Evolutionary conservation across 495 filamentous ascomycete genomes (phyloP), one percentile per base, ranked within the genome.

Genomic region (Ascobolus immersus): DNA sequence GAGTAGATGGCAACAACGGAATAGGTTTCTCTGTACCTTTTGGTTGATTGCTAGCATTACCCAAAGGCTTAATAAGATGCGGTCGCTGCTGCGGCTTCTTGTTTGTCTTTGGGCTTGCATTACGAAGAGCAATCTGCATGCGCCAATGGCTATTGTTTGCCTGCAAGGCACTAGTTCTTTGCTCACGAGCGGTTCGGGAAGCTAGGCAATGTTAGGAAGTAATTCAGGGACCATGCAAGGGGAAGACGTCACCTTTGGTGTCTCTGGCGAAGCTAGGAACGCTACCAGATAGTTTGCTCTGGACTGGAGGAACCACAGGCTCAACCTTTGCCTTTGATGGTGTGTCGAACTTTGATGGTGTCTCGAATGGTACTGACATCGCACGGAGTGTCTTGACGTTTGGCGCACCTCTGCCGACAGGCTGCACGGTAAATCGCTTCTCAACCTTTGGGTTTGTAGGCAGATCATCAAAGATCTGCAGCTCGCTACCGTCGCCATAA

Each of bases 381-480:
- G n/a, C n/a, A 12, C 28, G 28, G 14, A 31, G 18, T 17, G n/a
- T n/a, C n/a, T n/a, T n/a, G n/a, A 17, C 64, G 39, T 67, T 67
- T 24, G 72, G 77, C 21, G 68, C 68, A 14, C 75, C 73, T 44
- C 67, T 64, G 28, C 61, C 68, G 30, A 72, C 54, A 4, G 86
- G 82, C 43, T 74, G 69, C 50, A 81, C 82, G 33, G 80, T 57
- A 42, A 69, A 96, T 46, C 66, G 73, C 34, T 67, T 74, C 49
- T 96, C 86, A 12, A 69, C 66, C 26, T 73, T 65, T 3, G 62
- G 71, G 18, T 79, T 92, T 1, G 79, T 94, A 9, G 89, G 89
- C 32, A 96, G 56, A 54, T 96, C 86, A 44, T 94, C 86, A 50
- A 96, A 94, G 9, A 64, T 66, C 38, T 93, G 84, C 19, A 96